Evolutionary conservation across 148 eudicot genomes (phyloP).

Genomic region (Tetragonia tetragonoides): DNA sequence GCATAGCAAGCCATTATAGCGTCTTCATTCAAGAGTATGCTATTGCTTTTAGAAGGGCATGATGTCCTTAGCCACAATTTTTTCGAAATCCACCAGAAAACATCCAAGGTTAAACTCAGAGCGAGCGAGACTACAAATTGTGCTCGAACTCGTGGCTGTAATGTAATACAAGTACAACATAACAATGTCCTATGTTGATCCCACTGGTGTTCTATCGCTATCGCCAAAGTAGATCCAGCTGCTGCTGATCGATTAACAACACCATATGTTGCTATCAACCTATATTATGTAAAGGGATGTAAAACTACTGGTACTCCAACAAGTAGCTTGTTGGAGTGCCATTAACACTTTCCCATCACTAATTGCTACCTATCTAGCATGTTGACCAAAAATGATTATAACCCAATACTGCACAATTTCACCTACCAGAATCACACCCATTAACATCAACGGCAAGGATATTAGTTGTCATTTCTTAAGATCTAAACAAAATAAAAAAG

Average conservation of each 20-base stretch:
- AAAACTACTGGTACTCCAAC: no score
- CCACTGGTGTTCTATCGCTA: neutral
- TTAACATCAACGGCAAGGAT: neutral
- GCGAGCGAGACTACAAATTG: no score
- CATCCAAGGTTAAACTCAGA: no score
- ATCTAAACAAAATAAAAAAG: neutral
- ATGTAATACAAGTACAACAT: no score
- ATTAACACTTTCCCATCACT: no score
- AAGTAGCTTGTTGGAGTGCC: no score
- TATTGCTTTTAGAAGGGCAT: neutral
- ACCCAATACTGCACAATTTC: neutral
- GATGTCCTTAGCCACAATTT: neutral
- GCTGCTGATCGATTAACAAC: neutral
- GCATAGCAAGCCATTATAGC: no score
- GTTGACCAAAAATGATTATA: neutral
- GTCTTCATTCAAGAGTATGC: no score
- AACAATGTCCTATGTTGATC: no score
- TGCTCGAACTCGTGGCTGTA: no score
- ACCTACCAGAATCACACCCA: slow-evolving; percentile 4
- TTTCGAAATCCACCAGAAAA: no score
- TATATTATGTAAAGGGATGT: no score
- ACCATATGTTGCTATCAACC: neutral
- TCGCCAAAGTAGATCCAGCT: neutral
- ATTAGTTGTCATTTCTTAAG: neutral
- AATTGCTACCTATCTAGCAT: neutral